Evolutionary conservation across 2,329 filamentous ascomycete genomes (phyloP), one percentile per base, ranked within the genome.

Genomic region (Trichoderma endophyticum): DNA sequence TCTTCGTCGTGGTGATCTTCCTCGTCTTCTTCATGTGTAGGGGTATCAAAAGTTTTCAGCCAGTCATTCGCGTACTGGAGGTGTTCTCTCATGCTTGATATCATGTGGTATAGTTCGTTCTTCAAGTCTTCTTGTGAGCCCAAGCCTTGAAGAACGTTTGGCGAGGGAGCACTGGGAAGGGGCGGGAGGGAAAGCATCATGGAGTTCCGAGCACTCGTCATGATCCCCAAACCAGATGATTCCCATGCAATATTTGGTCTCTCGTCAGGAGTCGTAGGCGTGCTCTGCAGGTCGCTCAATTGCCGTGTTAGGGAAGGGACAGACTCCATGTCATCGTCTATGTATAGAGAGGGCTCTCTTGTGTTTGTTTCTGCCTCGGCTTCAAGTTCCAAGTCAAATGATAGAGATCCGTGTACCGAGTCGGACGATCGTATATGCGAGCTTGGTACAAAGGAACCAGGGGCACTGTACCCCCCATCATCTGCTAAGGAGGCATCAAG

Each of bases 371-470:
- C 63, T 4, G 70, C 69, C 32, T 75, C 73, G 9, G 70, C 67
- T 28, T 75, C 73, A 7, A 73, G 72, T 64, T 75, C 73, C 15
- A 75, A 48, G 18, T 73, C 73, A 28, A 75, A 73, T 2, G 60
- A 28, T 11, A 70, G 34, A 9, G 73, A 71, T 26, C 73, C 73
- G 54, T 72, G 70, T 4, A 73, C 70, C 6, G 74, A 73, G 28
- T 70, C 72, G 1, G 73, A 67, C 36, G 73, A 75, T 21, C 66
- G 70, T 14, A 70, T 30, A 48, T 75, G 81, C 75, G 12, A 82
- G 83, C 18, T 77, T 76, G 36, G 56, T 3, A 26, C 81, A 79
- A 72, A 82, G 79, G 71, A 80, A 74, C 14, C 8, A 6, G 56
- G 36, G 9, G 24, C 5, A 77, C 73, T 60, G 79, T 76, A 32